A percentile compares a stretch with the other conserved stretches of the same genome.
These are phyloP conservation scores for Chrysosporium keratinophilum DNA, from an alignment of 2,329 filamentous ascomycete species.

Conservation along the genomic window DNA sequence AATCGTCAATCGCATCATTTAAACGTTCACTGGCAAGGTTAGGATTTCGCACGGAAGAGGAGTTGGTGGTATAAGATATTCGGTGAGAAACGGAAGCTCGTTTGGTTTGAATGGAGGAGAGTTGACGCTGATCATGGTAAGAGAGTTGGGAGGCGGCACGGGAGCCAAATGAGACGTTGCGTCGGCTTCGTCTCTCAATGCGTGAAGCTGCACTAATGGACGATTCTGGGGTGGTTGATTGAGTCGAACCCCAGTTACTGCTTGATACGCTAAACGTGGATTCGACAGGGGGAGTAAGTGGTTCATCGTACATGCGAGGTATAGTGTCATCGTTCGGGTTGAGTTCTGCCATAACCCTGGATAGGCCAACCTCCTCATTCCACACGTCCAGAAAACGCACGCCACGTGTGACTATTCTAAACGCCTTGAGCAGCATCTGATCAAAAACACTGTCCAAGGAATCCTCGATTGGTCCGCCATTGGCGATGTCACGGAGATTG, in stretches of 20 bases:
- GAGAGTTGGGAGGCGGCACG: conserved; percentile 7
- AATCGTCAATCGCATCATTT: conserved; percentile 69
- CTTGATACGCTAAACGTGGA: conserved; percentile 20
- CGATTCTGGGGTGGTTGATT: conserved; percentile 3
- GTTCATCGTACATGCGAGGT: conserved; percentile 23
- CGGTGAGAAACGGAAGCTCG: conserved; percentile 55
- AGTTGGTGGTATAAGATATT: conserved; percentile 62
- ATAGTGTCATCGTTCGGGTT: conserved; percentile 21
- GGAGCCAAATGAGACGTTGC: background rate
- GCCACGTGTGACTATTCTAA: conserved; percentile 84
- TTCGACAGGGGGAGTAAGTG: conserved; percentile 33
- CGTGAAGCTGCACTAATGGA: conserved; percentile 2
- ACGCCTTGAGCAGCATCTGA: conserved; percentile 86
- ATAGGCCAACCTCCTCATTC: conserved; percentile 47
- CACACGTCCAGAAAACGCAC: conserved; percentile 83
- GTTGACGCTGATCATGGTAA: conserved; percentile 19
- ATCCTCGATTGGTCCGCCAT: conserved; percentile 34
- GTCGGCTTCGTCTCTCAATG: background rate
- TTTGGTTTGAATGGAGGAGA: conserved; percentile 34
- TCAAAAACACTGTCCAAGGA: conserved; percentile 56
- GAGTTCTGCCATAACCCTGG: conserved; percentile 32
- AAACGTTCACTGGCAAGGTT: conserved; percentile 77
- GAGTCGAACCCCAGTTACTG: conserved; percentile 4
- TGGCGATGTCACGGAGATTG: conserved; percentile 64
- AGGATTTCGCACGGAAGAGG: conserved; percentile 51